These are phyloP conservation scores for Phyllostachys edulis DNA, from an alignment of 176 grass and related monocot genomes.

Conservation along the genomic window DNA sequence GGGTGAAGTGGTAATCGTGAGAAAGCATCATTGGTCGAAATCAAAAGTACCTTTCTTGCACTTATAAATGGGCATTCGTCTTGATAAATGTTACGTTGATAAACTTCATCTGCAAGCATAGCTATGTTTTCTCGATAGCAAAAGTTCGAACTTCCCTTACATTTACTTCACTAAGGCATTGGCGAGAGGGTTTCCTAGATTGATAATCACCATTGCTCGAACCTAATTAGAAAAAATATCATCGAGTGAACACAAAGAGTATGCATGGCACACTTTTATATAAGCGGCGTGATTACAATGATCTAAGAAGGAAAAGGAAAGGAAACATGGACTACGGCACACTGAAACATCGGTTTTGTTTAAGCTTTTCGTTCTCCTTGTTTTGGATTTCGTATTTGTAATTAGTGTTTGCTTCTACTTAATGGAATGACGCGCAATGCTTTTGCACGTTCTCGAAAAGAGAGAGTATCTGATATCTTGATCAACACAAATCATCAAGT, in stretches of 20 bases:
- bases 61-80: constrained; percentile 93
- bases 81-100: constrained; percentile 97
- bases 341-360: too few relatives aligned
- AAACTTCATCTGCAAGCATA: constrained; percentile 98
- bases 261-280: neutral
- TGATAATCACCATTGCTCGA: constrained; percentile 99
- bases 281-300: neutral
- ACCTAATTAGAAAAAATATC: constrained; percentile 44
- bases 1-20: constrained; percentile 1
- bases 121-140: constrained; percentile 83
- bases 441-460: too few relatives aligned
- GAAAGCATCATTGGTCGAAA: neutral
- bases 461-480: neutral
- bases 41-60: constrained; percentile 67
- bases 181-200: constrained; percentile 96
- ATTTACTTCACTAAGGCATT: constrained; percentile 88
- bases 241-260: neutral
- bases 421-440: too few relatives aligned
- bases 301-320: neutral
- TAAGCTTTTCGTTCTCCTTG: too few relatives aligned
- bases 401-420: too few relatives aligned
- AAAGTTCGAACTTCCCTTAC: constrained; percentile 76
- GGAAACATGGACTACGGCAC: neutral
- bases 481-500: constrained; percentile 21
- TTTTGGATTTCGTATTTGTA: too few relatives aligned